Conservation (phyloP, 495 filamentous ascomycete genomes). For the Xylaria longipes region DNA sequence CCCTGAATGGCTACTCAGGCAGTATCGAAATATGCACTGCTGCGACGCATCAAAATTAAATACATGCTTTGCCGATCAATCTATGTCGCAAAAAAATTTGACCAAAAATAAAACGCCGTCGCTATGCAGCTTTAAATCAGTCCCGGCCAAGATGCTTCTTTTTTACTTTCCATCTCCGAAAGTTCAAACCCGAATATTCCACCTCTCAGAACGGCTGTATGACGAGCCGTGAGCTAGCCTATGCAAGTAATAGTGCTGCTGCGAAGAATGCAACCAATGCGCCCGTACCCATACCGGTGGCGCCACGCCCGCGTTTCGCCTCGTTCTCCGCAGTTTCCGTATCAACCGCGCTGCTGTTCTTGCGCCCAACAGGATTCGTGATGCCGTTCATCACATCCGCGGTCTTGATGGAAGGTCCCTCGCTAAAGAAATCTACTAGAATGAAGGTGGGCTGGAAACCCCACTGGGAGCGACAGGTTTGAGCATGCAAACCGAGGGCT, state of each 20-base stretch:
- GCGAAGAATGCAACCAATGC: slow-evolving; percentile 44
- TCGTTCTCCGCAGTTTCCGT: slow-evolving; percentile 26
- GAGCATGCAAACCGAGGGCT: slow-evolving; percentile 64
- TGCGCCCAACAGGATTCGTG: slow-evolving; percentile 40
- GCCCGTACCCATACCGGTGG: slow-evolving; percentile 28
- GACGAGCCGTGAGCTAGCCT: not conserved
- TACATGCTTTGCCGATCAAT: not conserved
- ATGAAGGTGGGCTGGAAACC: slow-evolving; percentile 61
- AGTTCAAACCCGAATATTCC: not conserved
- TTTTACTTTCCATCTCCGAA: not conserved
- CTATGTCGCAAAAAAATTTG: not conserved
- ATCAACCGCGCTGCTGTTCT: slow-evolving; percentile 20
- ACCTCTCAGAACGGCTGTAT: not conserved
- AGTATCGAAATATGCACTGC: not conserved
- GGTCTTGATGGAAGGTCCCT: slow-evolving; percentile 63
- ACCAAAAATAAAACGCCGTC: slow-evolving; percentile 34
- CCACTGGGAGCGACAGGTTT: slow-evolving; percentile 61
- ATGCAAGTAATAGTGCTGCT: slow-evolving; percentile 39
- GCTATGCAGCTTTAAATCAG: slow-evolving; percentile 36
- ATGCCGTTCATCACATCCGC: slow-evolving; percentile 67
- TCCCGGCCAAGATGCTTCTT: not conserved
- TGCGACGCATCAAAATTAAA: not conserved
- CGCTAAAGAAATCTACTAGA: slow-evolving; percentile 72
- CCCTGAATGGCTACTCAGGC: not conserved
- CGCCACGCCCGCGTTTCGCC: slow-evolving; percentile 15